Evolutionary conservation across 768 basidiomycete genomes (phyloP).

Genomic region (Megacollybia marginata): DNA sequence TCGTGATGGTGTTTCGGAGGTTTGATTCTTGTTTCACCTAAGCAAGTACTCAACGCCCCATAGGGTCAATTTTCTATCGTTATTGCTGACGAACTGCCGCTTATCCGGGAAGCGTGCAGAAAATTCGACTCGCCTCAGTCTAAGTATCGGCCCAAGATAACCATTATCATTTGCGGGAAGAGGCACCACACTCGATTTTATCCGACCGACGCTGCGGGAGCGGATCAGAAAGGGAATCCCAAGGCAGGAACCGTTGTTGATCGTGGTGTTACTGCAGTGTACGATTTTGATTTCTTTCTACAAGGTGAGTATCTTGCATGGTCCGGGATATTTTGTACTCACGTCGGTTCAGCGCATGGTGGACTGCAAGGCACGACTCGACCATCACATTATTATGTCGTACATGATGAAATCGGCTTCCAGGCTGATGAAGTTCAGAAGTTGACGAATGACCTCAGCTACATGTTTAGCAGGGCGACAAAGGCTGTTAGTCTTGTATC

Average conservation of each 20-base stretch:
- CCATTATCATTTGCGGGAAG: conserved; percentile 71
- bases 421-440: conserved; percentile 63
- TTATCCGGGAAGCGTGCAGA: conserved; percentile 52
- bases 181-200: conserved; percentile 57
- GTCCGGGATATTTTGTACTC: neutral
- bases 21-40: conserved; percentile 22
- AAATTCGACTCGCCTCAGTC: conserved; percentile 33
- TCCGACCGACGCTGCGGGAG: conserved; percentile 42
- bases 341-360: conserved; percentile 44
- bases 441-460: conserved; percentile 64
- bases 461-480: conserved; percentile 81
- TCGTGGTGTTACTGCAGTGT: conserved; percentile 63
- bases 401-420: conserved; percentile 72
- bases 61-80: conserved; percentile 72
- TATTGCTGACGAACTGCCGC: conserved; percentile 55
- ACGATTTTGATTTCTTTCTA: conserved; percentile 60
- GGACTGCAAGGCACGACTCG: conserved; percentile 68
- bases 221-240: conserved; percentile 66
- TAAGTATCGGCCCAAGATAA: conserved; percentile 48
- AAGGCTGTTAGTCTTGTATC: conserved; percentile 80
- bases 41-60: conserved; percentile 11
- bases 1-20: conserved; percentile 81
- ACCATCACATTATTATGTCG: conserved; percentile 76
- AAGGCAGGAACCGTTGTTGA: conserved; percentile 78
- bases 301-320: conserved; percentile 33